Conservation (phyloP, 345 rosid species). For the Fremontodendron californicum region DNA sequence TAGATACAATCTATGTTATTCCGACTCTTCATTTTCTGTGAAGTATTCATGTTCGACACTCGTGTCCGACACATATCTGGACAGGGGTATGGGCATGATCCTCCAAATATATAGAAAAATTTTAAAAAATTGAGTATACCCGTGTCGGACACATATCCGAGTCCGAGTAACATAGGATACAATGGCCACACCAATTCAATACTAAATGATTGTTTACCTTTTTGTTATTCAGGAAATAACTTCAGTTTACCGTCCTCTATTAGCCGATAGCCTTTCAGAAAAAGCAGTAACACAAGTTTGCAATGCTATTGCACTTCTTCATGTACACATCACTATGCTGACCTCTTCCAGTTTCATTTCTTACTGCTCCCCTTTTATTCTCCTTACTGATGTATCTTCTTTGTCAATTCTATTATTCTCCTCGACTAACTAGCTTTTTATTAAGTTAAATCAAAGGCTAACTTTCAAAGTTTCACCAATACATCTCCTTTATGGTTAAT, state of each 20-base stretch:
- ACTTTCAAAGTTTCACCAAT: not conserved
- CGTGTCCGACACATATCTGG: too few relatives aligned
- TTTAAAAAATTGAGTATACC: too few relatives aligned
- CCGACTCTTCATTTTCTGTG: too few relatives aligned
- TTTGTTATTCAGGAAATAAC: conserved; percentile 43
- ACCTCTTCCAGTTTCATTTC: not conserved
- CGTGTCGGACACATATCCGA: too few relatives aligned
- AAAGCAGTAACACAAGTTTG: conserved; percentile 31
- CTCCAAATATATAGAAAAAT: too few relatives aligned
- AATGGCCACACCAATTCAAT: not conserved
- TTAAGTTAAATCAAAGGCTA: not conserved
- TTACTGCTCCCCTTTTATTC: not conserved
- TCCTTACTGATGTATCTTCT: not conserved
- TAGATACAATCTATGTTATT: too few relatives aligned
- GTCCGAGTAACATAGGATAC: too few relatives aligned
- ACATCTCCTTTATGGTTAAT: not conserved
- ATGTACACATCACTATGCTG: conserved; percentile 29
- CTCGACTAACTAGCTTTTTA: not conserved
- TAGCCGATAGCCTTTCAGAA: conserved; percentile 26
- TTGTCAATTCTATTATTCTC: not conserved
- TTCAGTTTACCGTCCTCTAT: conserved; percentile 29
- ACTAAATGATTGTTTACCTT: not conserved
- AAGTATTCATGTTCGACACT: too few relatives aligned
- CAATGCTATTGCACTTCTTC: conserved; percentile 52
- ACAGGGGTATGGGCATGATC: too few relatives aligned